phyloP scores from a whole-genome alignment of 225 moss, liverwort and hornwort species.

The Physcomitrellopsis africana region DNA sequence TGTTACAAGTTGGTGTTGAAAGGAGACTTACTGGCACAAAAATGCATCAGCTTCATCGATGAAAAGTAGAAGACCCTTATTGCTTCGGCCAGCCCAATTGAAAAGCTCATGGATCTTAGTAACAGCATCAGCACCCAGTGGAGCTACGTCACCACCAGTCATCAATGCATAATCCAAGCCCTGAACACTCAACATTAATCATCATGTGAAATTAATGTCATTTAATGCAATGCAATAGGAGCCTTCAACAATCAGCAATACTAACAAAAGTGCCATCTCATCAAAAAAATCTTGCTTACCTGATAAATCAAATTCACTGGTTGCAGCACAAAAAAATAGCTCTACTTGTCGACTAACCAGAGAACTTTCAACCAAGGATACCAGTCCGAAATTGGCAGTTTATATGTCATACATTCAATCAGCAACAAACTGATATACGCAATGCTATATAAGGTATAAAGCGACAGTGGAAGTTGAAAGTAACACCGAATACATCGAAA shows the following conservation, averaged over 20 bases:
- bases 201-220: slow-evolving; percentile 14
- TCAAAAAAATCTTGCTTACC: not conserved
- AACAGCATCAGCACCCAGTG: slow-evolving; percentile 85
- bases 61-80: slow-evolving; percentile 85
- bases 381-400: not conserved
- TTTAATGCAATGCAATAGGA: not conserved
- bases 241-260: not conserved
- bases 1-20: slow-evolving; percentile 11
- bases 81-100: slow-evolving; percentile 88
- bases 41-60: slow-evolving; percentile 99
- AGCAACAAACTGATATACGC: not conserved
- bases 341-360: slow-evolving; percentile 1
- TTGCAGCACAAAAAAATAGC: not conserved
- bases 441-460: not conserved
- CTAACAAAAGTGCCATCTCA: not conserved
- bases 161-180: slow-evolving; percentile 97
- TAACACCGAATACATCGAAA: not conserved
- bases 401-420: not conserved
- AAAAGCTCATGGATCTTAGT: slow-evolving; percentile 96
- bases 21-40: slow-evolving; percentile 62
- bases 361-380: not conserved
- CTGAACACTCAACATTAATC: slow-evolving; percentile 38
- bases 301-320: not conserved
- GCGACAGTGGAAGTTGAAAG: not conserved
- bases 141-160: slow-evolving; percentile 99